phyloP scores from a whole-genome alignment of 2,329 filamentous ascomycete species.

The Triangularia verruculosa region DNA sequence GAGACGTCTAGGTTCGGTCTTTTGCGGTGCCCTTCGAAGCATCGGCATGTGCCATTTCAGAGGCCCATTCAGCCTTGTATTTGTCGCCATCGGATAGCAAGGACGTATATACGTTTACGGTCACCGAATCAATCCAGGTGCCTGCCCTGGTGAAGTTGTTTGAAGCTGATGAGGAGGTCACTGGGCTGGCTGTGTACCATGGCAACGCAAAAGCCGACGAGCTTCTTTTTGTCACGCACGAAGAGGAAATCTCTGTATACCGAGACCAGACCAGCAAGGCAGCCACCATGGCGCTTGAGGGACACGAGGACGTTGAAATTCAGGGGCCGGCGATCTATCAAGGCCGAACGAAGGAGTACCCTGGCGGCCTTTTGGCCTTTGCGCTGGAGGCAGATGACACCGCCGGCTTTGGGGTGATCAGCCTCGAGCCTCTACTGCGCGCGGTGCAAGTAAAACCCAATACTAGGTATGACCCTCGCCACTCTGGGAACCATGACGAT shows the following conservation, averaged over 20 bases:
- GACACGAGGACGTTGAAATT: conserved; percentile 15
- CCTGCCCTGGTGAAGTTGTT: conserved; percentile 11
- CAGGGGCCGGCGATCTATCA: conserved; percentile 15
- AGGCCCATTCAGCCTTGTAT: conserved; percentile 12
- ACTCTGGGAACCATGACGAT: neutral
- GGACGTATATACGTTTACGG: conserved; percentile 13
- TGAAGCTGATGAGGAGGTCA: conserved; percentile 15
- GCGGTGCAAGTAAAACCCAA: conserved; percentile 5
- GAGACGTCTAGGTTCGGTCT: conserved; percentile 8
- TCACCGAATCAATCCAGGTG: conserved; percentile 9
- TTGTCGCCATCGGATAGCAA: conserved; percentile 16
- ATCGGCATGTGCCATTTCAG: conserved; percentile 12
- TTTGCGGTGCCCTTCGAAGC: conserved; percentile 13
- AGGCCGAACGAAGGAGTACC: conserved; percentile 9
- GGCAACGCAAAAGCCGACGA: conserved; percentile 6
- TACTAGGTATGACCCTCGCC: conserved; percentile 13
- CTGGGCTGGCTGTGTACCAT: conserved; percentile 13
- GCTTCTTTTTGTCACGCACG: conserved; percentile 15
- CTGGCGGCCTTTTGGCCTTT: conserved; percentile 11
- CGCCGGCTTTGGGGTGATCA: conserved; percentile 13
- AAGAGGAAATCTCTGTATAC: conserved; percentile 16
- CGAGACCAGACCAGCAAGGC: neutral
- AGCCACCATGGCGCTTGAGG: conserved; percentile 8
- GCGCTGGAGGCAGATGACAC: conserved; percentile 14
- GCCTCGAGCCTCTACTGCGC: conserved; percentile 12